Evolutionary conservation across 2,329 filamentous ascomycete species (phyloP).

Genomic region (Colletotrichum sp.): DNA sequence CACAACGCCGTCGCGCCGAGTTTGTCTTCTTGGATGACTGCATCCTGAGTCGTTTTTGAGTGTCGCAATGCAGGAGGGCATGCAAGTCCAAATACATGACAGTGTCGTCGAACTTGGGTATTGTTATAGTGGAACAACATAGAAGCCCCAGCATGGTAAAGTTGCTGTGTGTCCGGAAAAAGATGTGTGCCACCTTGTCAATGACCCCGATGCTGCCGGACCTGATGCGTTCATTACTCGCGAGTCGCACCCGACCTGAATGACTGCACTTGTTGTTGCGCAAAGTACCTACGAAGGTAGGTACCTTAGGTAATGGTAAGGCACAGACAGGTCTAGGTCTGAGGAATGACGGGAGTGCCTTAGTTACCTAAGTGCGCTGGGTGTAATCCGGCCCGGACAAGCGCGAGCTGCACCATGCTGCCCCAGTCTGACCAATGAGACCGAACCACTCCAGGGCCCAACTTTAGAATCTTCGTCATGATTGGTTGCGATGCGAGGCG

Average conservation of each 20-base stretch:
- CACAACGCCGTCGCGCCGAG: background rate
- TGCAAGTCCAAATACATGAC: background rate
- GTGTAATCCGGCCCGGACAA: background rate
- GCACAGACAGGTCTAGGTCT: background rate
- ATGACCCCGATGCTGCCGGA: background rate
- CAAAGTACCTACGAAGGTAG: background rate
- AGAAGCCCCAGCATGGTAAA: background rate
- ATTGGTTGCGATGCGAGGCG: background rate
- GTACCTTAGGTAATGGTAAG: too few relatives aligned
- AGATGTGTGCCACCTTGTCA: background rate
- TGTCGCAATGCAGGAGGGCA: background rate
- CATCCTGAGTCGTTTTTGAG: constrained; percentile 14
- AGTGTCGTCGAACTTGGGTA: background rate
- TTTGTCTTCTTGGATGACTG: background rate
- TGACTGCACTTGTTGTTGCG: background rate
- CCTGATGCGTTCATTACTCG: background rate
- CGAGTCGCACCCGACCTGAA: background rate
- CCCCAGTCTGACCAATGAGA: background rate
- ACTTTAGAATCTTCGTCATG: background rate
- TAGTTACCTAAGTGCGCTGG: background rate
- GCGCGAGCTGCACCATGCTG: background rate
- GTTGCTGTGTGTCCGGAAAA: background rate
- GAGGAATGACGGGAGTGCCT: background rate
- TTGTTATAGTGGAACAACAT: background rate
- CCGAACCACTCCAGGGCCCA: background rate